Conservation (phyloP, 306 rosid species). For the Astragalus membranaceus region DNA sequence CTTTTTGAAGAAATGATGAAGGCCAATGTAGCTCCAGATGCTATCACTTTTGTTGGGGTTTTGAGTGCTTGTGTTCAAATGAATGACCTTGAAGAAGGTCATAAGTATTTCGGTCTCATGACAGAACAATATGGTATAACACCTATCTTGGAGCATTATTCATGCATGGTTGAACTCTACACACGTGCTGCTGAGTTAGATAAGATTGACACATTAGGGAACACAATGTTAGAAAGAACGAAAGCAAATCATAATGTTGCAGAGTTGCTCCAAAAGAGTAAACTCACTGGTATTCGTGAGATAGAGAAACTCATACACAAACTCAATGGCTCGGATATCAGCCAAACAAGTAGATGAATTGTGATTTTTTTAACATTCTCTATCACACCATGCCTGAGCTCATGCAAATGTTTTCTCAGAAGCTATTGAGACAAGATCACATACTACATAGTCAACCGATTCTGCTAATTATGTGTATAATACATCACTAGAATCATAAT, state of each 20-base stretch:
- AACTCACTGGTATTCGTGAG: constrained; percentile 18
- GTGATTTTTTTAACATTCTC: background rate
- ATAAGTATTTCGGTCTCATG: constrained; percentile 41
- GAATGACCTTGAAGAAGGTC: constrained; percentile 22
- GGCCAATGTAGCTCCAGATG: constrained; percentile 27
- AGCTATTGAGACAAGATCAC: background rate
- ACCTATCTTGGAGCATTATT: constrained; percentile 47
- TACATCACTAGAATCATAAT: background rate
- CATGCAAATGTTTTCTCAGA: background rate
- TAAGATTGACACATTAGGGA: background rate
- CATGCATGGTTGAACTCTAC: constrained; percentile 50
- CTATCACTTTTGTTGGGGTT: constrained; percentile 40
- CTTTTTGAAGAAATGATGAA: constrained; percentile 44
- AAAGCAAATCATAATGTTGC: constrained; percentile 25
- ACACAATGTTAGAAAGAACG: constrained; percentile 4
- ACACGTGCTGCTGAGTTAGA: constrained; percentile 24
- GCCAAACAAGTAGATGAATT: background rate
- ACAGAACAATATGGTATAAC: constrained; percentile 40
- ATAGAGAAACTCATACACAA: constrained; percentile 11
- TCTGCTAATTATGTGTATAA: background rate
- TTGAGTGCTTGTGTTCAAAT: constrained; percentile 29
- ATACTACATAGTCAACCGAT: background rate
- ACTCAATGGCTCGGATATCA: background rate
- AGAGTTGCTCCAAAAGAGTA: constrained; percentile 22
- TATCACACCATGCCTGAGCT: background rate